phyloP scores from a whole-genome alignment of 345 rosid species.

The Eucalyptus leucophloia region DNA sequence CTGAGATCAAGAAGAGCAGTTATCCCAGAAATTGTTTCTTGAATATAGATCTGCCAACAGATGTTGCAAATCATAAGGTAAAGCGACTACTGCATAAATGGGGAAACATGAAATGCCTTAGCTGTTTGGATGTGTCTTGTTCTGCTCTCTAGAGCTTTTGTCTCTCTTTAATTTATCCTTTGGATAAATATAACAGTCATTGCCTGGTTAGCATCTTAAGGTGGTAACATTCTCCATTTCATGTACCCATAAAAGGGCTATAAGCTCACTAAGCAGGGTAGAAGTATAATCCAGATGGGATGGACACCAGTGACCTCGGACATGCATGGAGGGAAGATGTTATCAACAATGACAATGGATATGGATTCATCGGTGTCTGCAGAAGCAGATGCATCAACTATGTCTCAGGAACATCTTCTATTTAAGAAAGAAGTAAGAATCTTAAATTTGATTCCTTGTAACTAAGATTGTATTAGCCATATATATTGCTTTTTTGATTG shows the following conservation, averaged over 20 bases:
- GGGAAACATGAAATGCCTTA: neutral
- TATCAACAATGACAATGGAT: conserved; percentile 82
- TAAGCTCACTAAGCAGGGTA: conserved; percentile 77
- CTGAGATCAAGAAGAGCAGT: conserved; percentile 44
- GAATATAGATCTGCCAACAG: conserved; percentile 72
- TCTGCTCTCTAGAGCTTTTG: neutral
- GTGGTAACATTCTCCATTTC: neutral
- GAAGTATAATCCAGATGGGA: conserved; percentile 53
- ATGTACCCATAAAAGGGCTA: conserved; percentile 40
- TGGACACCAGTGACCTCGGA: conserved; percentile 55
- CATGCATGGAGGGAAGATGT: conserved; percentile 39
- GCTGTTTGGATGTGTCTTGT: neutral
- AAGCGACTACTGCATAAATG: neutral
- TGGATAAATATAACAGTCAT: neutral
- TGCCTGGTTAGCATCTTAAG: neutral
- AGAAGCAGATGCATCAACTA: too few relatives aligned
- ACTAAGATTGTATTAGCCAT: too few relatives aligned
- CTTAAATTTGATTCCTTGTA: too few relatives aligned
- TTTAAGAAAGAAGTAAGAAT: too few relatives aligned
- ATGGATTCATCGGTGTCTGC: too few relatives aligned
- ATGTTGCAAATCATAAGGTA: conserved; percentile 79
- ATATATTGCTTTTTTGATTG: too few relatives aligned
- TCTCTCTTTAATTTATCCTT: neutral
- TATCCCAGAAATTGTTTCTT: conserved; percentile 56
- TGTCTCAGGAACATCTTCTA: too few relatives aligned